Evolutionary conservation across 352 stramenopile genomes (phyloP), one percentile per base, ranked within the genome.

Genomic region (Phytophthora rubi): DNA sequence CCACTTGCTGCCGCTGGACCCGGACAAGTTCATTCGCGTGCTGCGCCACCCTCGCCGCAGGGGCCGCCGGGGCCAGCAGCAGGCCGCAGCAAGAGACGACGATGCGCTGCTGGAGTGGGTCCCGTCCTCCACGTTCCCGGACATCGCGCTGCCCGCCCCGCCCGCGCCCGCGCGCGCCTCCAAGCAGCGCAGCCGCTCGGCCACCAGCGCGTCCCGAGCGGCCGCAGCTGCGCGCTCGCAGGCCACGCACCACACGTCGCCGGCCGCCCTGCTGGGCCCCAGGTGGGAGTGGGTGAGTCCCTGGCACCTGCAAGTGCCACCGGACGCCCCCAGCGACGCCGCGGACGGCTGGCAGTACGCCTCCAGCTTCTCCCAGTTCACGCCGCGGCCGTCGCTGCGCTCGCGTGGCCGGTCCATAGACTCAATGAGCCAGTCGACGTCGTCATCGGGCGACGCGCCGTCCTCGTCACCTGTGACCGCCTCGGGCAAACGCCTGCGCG

Each of bases 251-350:
- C 73, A 32, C 52, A 51, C 52, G 26, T 55, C 49, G 13, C 58
- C 55, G 28, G 58, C 63, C 9, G 39, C 52, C 3, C 13, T 67
- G 6, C 18, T 52, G 16, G 59, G 54, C 8, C 56, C 63, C 4
- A 65, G 76, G 6, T 91, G 85, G 85, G 83, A 91, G 44, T 93
- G 85, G 85, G 78, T 81, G 26, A 90, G 81, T 82, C 85, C 85
- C 9, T 93, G 85, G 85, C 82, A 91, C 54, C 66, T 93, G 6
- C 80, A 91, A 62, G 33, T 71, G 2, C 62, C 69, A 1, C 1
- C 39, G 1, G 65, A 73, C 15, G 71, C 26, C 3, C 53, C 63
- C 4, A 48, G 42, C 0, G 77, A 89, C 30, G 57, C 74, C 0
- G 59, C 64, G 7, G 81, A 89, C 52, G 85, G 85, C 8, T 93